These are phyloP conservation scores for Trebouxia sp. DNA, from an alignment of 139 green algal species.

Conservation along the genomic window DNA sequence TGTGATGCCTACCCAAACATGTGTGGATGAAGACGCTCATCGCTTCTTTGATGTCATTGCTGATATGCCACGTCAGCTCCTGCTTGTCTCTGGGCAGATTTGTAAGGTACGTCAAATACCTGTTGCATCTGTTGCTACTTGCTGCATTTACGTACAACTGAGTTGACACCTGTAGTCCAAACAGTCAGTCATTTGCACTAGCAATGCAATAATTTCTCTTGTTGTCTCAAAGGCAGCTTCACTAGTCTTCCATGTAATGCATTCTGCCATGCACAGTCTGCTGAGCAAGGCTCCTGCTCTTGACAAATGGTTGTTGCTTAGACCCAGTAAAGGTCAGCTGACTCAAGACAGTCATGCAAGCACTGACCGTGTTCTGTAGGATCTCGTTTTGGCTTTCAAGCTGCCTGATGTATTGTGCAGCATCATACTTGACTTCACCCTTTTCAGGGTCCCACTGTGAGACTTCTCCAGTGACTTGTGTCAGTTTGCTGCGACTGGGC, in stretches of 20 bases:
- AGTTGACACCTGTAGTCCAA: constrained; percentile 5
- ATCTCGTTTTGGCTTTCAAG: constrained; percentile 69
- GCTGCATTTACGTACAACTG: constrained; percentile 7
- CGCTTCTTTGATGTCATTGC: constrained; percentile 76
- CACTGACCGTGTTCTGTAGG: constrained; percentile 50
- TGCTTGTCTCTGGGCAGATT: constrained; percentile 54
- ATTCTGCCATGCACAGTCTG: background rate
- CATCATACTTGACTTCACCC: constrained; percentile 57
- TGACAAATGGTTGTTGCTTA: background rate
- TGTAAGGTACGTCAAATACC: constrained; percentile 79
- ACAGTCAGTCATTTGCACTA: constrained; percentile 6
- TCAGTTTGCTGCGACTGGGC: constrained; percentile 72
- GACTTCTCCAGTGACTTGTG: constrained; percentile 74
- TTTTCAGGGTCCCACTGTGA: constrained; percentile 76
- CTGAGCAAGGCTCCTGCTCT: background rate
- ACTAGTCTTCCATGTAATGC: background rate
- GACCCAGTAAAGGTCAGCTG: background rate
- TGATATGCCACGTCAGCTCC: constrained; percentile 46
- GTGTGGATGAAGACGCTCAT: constrained; percentile 85
- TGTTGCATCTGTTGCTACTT: constrained; percentile 61
- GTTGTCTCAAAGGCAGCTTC: background rate
- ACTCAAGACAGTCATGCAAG: background rate
- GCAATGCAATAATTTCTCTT: background rate
- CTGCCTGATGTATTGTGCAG: constrained; percentile 81
- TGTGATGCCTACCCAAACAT: constrained; percentile 55